Conservation (phyloP, 768 basidiomycete species). For the Lentinula sp. region DNA sequence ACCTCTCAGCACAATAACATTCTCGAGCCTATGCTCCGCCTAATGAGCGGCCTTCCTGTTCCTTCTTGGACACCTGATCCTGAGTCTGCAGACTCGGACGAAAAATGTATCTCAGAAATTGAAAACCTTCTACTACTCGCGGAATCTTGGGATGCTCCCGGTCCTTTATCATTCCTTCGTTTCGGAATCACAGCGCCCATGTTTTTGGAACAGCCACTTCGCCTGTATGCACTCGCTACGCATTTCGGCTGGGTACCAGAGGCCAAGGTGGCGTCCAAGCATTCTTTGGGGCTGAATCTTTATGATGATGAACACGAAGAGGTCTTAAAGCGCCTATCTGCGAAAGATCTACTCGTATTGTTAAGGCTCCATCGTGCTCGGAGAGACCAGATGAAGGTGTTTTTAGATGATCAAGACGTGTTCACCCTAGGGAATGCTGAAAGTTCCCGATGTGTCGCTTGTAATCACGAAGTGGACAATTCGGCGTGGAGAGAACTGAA, state of each 20-base stretch:
- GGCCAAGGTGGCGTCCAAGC: slow-evolving; percentile 31
- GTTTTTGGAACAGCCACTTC: slow-evolving; percentile 39
- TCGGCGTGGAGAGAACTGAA: slow-evolving; percentile 35
- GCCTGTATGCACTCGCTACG: slow-evolving; percentile 40
- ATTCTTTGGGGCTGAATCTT: slow-evolving; percentile 34
- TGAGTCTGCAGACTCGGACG: background rate
- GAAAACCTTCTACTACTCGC: slow-evolving; percentile 33
- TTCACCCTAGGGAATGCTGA: slow-evolving; percentile 34
- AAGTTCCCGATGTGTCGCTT: slow-evolving; percentile 22
- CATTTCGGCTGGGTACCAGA: slow-evolving; percentile 40
- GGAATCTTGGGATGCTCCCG: slow-evolving; percentile 40
- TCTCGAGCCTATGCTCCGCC: slow-evolving; percentile 31
- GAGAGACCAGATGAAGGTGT: slow-evolving; percentile 27
- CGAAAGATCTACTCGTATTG: slow-evolving; percentile 28
- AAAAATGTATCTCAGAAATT: slow-evolving; percentile 15
- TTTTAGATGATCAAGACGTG: slow-evolving; percentile 25
- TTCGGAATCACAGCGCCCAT: slow-evolving; percentile 32
- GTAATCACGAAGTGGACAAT: slow-evolving; percentile 28
- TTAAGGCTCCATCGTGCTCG: slow-evolving; percentile 35
- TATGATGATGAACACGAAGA: slow-evolving; percentile 24
- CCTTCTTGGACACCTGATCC: slow-evolving; percentile 5
- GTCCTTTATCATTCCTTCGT: slow-evolving; percentile 37
- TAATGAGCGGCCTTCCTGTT: slow-evolving; percentile 35
- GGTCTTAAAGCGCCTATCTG: slow-evolving; percentile 30
- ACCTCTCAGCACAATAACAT: slow-evolving; percentile 29